Conservation (phyloP, 2,329 filamentous ascomycete genomes). For the Pseudopithomyces maydicus region DNA sequence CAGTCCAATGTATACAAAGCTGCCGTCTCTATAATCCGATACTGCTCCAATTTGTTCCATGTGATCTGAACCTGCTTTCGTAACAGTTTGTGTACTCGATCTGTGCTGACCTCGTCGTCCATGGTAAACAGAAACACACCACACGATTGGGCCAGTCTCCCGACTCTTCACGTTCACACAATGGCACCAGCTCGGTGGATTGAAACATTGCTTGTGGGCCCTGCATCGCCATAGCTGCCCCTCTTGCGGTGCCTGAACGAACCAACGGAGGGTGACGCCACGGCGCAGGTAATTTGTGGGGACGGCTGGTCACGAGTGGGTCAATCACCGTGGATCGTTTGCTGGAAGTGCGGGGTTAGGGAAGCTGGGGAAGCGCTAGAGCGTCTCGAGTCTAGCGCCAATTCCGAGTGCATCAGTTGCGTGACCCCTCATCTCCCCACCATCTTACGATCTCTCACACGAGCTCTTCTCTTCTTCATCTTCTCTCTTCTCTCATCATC, state of each 20-base stretch:
- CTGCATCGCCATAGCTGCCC: not conserved
- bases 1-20: too few relatives aligned
- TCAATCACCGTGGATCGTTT: not conserved
- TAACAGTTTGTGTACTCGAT: too few relatives aligned
- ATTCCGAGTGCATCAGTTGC: not conserved
- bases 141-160: too few relatives aligned
- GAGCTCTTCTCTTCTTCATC: not conserved
- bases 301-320: not conserved
- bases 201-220: not conserved
- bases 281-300: not conserved
- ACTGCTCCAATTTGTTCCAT: too few relatives aligned
- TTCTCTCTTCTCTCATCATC: constrained; percentile 20
- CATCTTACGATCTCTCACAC: constrained; percentile 9
- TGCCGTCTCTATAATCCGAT: too few relatives aligned
- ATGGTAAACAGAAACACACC: too few relatives aligned
- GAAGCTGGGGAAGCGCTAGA: not conserved
- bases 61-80: too few relatives aligned
- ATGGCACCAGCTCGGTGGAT: not conserved
- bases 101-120: too few relatives aligned
- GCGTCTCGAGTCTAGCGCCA: not conserved
- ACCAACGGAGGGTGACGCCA: not conserved
- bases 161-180: too few relatives aligned
- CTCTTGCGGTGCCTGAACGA: not conserved
- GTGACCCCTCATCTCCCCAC: constrained; percentile 8
- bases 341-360: not conserved